A percentile compares a stretch with the other conserved stretches of the same genome.
phyloP scores from a whole-genome alignment of 768 basidiomycete genomes.

The Tephrocybe sp. region DNA sequence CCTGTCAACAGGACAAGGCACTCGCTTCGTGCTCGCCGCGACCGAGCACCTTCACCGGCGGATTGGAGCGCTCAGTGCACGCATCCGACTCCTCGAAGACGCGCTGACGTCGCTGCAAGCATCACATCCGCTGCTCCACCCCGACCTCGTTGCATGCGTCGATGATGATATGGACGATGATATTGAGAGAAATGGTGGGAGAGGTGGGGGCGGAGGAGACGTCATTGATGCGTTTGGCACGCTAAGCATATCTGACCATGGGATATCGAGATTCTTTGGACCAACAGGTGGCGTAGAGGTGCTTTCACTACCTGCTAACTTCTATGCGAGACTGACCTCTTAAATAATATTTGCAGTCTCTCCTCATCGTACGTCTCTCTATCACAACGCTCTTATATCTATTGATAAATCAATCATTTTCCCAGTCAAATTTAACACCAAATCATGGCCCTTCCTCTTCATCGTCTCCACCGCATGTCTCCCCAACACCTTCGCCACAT shows the following conservation, averaged over 20 bases:
- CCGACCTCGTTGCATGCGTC: slow-evolving; percentile 42
- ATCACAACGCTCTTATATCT: not conserved
- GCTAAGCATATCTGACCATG: slow-evolving; percentile 58
- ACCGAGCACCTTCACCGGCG: slow-evolving; percentile 66
- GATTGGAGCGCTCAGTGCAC: slow-evolving; percentile 49
- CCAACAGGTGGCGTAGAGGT: slow-evolving; percentile 72
- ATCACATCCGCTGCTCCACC: slow-evolving; percentile 60
- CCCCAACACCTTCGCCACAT: slow-evolving; percentile 20
- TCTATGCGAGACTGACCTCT: not conserved
- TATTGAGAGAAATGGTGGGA: not conserved
- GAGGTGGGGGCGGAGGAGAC: slow-evolving; percentile 28
- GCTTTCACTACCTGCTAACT: slow-evolving; percentile 22
- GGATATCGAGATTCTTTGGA: slow-evolving; percentile 63
- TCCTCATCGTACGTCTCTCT: slow-evolving; percentile 23
- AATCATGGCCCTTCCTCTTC: slow-evolving; percentile 18
- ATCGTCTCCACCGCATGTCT: slow-evolving; percentile 24
- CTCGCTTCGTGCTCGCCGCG: slow-evolving; percentile 65
- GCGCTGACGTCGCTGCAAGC: slow-evolving; percentile 54
- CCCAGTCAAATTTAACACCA: slow-evolving; percentile 10
- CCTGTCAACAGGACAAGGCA: slow-evolving; percentile 78
- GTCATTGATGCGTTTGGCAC: slow-evolving; percentile 60
- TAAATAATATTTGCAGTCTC: slow-evolving; percentile 12
- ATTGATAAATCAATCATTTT: not conserved
- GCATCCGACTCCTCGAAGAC: slow-evolving; percentile 55
- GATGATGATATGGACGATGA: slow-evolving; percentile 25